Base-by-base conservation (phyloP, 1,284 basidiomycete genomes). In the Singerocomus rubriflavus region DNA sequence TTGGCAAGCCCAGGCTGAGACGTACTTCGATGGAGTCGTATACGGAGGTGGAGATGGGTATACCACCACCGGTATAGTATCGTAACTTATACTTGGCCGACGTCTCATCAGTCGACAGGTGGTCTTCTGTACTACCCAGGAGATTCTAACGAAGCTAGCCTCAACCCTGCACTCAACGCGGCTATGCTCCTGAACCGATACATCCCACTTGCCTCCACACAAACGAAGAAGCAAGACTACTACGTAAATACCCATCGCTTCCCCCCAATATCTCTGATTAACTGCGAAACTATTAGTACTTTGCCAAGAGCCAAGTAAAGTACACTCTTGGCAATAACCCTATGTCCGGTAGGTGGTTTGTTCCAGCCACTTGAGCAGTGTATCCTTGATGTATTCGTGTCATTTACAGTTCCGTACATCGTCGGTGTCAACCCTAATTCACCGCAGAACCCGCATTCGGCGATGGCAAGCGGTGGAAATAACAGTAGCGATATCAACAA, bases 361-460 rank as follows among this genome's bases (percentile, higher is more conserved):
- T 30, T 46, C 10, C 8, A 6, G 27, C n/a, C 16, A 11, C 8
- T 9, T 12, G 12, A 35, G 34, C 16, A 31, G 25, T 6, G 1
- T n/a, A 12, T 43, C n/a, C 30, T 16, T 52, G 29, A 64, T 16
- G 11, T 25, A n/a, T 33, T 36, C 9, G 6, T 4, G 10, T 7
- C 38, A n/a, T 44, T 50, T n/a, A 6, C 51, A 83, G 85, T 77
- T 5, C 86, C 90, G 0, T 93, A 91, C 63, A 68, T 92, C 48
- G 91, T 95, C 25, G 93, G 93, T 32, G 73, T 78, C 47, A 92
- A 95, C 67, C 91, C 92, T 5, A 96, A 96, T 70, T 89, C 92
- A 17, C 91, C 93, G 0, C 70, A 79, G 43, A 96, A 95, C 67
- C 93, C 93, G 0, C 91, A 95, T 65, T 91, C 88, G 7, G 93